These are phyloP conservation scores for Graphilbum ipis-grandicollis DNA, from an alignment of 2,329 filamentous ascomycete species.

Conservation along the genomic window DNA sequence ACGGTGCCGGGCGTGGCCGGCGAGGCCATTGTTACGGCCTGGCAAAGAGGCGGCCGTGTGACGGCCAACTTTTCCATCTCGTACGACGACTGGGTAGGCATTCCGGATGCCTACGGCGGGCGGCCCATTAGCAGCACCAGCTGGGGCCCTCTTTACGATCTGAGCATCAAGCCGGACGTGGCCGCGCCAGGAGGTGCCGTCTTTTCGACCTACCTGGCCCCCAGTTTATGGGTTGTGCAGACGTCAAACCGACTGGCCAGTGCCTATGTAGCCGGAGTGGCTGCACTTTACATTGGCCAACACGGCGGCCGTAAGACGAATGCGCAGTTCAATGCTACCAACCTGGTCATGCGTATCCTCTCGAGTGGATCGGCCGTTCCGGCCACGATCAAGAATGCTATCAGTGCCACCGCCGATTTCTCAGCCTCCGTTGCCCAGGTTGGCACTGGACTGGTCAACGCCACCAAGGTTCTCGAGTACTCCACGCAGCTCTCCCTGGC, in stretches of 20 bases:
- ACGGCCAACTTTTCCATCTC: conserved; percentile 12
- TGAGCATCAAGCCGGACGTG: conserved; percentile 24
- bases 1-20: conserved; percentile 9
- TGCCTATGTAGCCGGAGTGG: conserved; percentile 26
- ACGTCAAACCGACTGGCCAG: conserved; percentile 32
- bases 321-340: conserved; percentile 7
- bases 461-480: conserved; percentile 22
- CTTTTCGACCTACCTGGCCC: conserved; percentile 22
- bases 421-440: conserved; percentile 13
- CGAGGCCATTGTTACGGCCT: conserved; percentile 14
- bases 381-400: too few relatives aligned
- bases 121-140: conserved; percentile 21
- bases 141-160: conserved; percentile 25
- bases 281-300: conserved; percentile 19
- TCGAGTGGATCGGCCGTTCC: conserved; percentile 12
- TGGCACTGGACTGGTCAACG: conserved; percentile 23
- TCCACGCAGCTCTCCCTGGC: conserved; percentile 18
- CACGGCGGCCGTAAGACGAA: conserved; percentile 16
- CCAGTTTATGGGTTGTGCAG: conserved; percentile 16
- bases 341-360: conserved; percentile 16
- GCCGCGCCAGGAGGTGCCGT: conserved; percentile 26
- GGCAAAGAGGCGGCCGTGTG: conserved; percentile 14
- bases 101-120: conserved; percentile 13
- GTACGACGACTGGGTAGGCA: conserved; percentile 3
- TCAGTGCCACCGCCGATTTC: not conserved